A percentile compares a stretch with the other conserved stretches of the same genome.
These are phyloP conservation scores for Paecilomyces formosus DNA, from an alignment of 2,329 filamentous ascomycete species.

Conservation along the genomic window DNA sequence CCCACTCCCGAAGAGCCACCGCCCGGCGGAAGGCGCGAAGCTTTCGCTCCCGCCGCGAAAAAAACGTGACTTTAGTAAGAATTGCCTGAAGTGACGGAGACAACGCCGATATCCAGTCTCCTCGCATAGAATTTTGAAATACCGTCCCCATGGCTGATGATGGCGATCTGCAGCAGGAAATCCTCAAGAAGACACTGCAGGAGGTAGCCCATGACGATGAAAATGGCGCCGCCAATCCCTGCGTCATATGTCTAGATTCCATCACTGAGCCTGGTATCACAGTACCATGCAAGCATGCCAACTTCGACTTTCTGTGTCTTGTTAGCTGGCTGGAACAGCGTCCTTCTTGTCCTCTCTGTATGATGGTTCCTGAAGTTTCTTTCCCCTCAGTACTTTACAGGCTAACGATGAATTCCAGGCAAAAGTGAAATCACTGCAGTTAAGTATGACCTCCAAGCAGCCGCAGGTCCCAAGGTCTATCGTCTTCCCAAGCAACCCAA, in stretches of 20 bases:
- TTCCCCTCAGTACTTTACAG: background rate
- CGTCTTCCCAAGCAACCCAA: slow-evolving; percentile 33
- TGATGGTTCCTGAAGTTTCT: slow-evolving; percentile 21
- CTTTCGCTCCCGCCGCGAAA: background rate
- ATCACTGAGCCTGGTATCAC: slow-evolving; percentile 66
- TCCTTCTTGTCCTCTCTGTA: slow-evolving; percentile 73
- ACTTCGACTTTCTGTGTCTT: slow-evolving; percentile 82
- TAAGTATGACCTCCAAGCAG: slow-evolving; percentile 55
- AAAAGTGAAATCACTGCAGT: slow-evolving; percentile 51
- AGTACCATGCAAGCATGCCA: slow-evolving; percentile 67
- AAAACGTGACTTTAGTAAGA: slow-evolving; percentile 14
- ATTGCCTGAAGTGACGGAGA: background rate
- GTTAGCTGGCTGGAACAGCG: slow-evolving; percentile 71
- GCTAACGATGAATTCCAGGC: slow-evolving; percentile 25
- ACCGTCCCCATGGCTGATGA: slow-evolving; percentile 27
- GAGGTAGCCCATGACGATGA: slow-evolving; percentile 33
- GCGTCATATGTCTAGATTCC: slow-evolving; percentile 79
- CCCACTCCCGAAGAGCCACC: background rate
- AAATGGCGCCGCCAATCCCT: slow-evolving; percentile 44
- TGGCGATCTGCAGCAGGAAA: slow-evolving; percentile 34
- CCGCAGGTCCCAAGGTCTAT: slow-evolving; percentile 52
- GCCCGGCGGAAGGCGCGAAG: background rate
- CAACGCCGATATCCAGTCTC: background rate
- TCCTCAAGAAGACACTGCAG: slow-evolving; percentile 38
- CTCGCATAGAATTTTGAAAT: background rate